Conservation (phyloP, 2,329 filamentous ascomycete genomes). For the Aureobasidium sp. region DNA sequence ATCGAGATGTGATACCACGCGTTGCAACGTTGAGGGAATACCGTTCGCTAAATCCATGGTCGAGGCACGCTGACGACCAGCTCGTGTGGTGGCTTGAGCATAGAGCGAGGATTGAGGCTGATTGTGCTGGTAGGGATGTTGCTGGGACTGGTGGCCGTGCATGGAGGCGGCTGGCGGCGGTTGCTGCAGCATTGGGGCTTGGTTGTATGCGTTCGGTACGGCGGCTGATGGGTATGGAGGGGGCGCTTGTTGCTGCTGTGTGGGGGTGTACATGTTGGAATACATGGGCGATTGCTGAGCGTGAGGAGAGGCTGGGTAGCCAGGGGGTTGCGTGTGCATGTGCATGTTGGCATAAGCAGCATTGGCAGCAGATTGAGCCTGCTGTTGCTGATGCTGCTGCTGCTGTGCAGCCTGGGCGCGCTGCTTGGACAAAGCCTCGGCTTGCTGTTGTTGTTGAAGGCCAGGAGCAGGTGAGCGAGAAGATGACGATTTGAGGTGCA, state of each 20-base stretch:
- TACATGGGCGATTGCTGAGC: slow-evolving; percentile 50
- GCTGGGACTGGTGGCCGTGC: slow-evolving; percentile 34
- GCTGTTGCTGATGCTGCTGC: slow-evolving; percentile 33
- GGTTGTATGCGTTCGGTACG: slow-evolving; percentile 52
- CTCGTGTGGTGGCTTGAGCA: slow-evolving; percentile 67
- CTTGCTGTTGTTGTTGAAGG: slow-evolving; percentile 92
- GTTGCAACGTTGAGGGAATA: slow-evolving; percentile 85
- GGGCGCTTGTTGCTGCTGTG: slow-evolving; percentile 59
- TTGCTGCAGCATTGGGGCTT: slow-evolving; percentile 61
- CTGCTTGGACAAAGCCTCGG: slow-evolving; percentile 89
- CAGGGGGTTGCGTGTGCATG: slow-evolving; percentile 46
- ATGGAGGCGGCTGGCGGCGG: slow-evolving; percentile 38
- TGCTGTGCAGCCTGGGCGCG: slow-evolving; percentile 56
- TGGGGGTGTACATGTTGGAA: slow-evolving; percentile 59
- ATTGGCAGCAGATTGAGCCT: slow-evolving; percentile 24
- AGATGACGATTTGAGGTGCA: slow-evolving; percentile 87
- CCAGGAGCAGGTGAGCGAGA: slow-evolving; percentile 86
- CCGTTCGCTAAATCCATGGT: slow-evolving; percentile 80
- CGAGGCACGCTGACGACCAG: slow-evolving; percentile 78
- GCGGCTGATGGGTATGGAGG: slow-evolving; percentile 61
- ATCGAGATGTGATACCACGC: slow-evolving; percentile 92
- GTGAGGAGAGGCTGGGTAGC: slow-evolving; percentile 36
- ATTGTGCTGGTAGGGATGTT: slow-evolving; percentile 26
- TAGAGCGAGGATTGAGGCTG: slow-evolving; percentile 62
- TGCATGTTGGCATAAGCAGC: slow-evolving; percentile 60